Percentiles rank a stretch among this genome's conserved stretches.
These are phyloP conservation scores for Ensete ventricosum DNA, from an alignment of 176 grass and related monocot species.

Conservation along the genomic window DNA sequence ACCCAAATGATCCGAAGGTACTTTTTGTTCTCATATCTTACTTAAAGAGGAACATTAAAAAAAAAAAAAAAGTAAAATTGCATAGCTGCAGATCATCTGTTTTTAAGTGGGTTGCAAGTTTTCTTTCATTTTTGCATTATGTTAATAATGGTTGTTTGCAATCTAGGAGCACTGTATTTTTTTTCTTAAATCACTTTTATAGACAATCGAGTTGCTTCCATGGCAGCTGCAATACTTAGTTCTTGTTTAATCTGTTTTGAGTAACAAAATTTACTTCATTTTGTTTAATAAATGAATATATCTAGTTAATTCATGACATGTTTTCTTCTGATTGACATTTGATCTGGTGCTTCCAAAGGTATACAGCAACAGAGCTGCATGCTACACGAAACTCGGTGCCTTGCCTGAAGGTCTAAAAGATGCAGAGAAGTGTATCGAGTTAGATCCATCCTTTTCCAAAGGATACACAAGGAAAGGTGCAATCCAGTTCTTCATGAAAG, in stretches of 20 bases:
- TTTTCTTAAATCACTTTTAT: too few species aligned
- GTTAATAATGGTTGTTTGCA: too few species aligned
- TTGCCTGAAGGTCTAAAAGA: conserved; percentile 44
- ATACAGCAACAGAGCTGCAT: conserved; percentile 49
- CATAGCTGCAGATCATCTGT: background rate
- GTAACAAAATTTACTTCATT: background rate
- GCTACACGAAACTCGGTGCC: conserved; percentile 34
- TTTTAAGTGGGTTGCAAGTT: background rate
- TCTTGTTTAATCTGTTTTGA: background rate
- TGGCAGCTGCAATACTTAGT: background rate
- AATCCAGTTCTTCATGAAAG: conserved; percentile 5
- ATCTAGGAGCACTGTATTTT: too few species aligned
- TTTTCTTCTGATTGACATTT: background rate
- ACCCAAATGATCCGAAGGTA: conserved; percentile 56
- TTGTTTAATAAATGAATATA: background rate
- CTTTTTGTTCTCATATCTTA: background rate
- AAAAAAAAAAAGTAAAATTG: background rate
- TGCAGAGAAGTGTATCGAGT: conserved; percentile 45
- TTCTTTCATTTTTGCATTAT: background rate
- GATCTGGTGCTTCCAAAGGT: conserved; percentile 14
- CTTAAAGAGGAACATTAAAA: background rate
- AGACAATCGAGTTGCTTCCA: too few species aligned
- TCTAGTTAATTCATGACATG: background rate
- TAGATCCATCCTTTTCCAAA: conserved; percentile 49
- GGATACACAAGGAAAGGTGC: conserved; percentile 45